phyloP scores from a whole-genome alignment of 768 basidiomycete species.

The Russula abietina region DNA sequence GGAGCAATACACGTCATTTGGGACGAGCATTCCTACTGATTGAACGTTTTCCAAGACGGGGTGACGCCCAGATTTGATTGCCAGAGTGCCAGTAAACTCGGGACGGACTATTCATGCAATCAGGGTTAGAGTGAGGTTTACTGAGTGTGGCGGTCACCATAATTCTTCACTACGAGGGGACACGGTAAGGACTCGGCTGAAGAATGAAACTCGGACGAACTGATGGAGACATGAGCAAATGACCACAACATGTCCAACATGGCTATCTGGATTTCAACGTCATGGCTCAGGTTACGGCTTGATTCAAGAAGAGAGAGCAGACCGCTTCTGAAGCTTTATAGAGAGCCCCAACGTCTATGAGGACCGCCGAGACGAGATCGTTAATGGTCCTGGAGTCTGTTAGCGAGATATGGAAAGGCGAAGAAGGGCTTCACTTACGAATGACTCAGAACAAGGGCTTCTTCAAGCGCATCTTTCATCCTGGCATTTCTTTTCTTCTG shows the following conservation, averaged over 20 bases:
- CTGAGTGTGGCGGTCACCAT: constrained; percentile 33
- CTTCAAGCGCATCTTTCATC: constrained; percentile 88
- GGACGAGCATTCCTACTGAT: constrained; percentile 61
- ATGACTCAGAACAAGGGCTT: constrained; percentile 80
- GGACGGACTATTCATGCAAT: constrained; percentile 60
- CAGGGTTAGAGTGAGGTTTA: background rate
- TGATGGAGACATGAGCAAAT: constrained; percentile 76
- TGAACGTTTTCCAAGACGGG: constrained; percentile 77
- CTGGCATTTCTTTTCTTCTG: constrained; percentile 85
- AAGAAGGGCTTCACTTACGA: constrained; percentile 39
- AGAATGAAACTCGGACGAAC: constrained; percentile 39
- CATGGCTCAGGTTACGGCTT: background rate
- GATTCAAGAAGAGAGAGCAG: constrained; percentile 20
- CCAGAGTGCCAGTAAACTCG: constrained; percentile 84
- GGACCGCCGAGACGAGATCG: constrained; percentile 64
- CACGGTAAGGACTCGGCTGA: background rate
- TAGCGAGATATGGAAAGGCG: background rate
- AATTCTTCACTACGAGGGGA: constrained; percentile 39
- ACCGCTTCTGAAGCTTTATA: constrained; percentile 92
- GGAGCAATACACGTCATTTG: constrained; percentile 89
- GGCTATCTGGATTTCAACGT: constrained; percentile 51
- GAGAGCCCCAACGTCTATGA: constrained; percentile 68
- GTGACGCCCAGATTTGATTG: constrained; percentile 84
- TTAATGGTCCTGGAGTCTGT: constrained; percentile 60
- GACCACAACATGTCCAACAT: constrained; percentile 86